phyloP scores from a whole-genome alignment of 257 asterid species.

The Solanum lycopersicoides region DNA sequence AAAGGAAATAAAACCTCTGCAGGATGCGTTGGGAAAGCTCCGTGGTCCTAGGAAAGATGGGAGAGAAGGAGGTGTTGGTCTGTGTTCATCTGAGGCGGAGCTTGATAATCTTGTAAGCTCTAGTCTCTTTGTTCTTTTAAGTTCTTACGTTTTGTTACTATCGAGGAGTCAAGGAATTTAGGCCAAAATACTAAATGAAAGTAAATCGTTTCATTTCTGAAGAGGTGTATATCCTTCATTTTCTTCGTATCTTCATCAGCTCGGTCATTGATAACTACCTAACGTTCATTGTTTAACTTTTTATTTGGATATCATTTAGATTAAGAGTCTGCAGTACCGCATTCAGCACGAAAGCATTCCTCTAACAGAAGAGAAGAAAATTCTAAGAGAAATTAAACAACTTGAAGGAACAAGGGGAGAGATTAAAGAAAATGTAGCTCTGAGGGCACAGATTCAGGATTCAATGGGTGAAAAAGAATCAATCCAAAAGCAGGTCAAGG shows the following conservation, averaged over 20 bases:
- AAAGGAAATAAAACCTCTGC: slow-evolving; percentile 75
- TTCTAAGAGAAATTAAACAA: slow-evolving; percentile 76
- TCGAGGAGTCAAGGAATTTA: too few species aligned
- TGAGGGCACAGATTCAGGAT: slow-evolving; percentile 66
- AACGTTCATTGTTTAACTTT: not conserved
- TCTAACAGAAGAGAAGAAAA: slow-evolving; percentile 81
- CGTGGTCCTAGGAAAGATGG: slow-evolving; percentile 32
- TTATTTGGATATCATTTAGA: slow-evolving; percentile 15
- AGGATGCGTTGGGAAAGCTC: slow-evolving; percentile 68
- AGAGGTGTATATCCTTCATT: not conserved
- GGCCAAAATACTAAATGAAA: too few species aligned
- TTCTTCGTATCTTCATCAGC: not conserved
- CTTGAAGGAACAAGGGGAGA: slow-evolving; percentile 68
- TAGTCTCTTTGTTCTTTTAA: not conserved
- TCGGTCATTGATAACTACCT: not conserved
- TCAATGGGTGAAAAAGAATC: slow-evolving; percentile 67
- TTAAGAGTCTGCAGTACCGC: slow-evolving; percentile 70
- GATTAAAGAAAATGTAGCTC: slow-evolving; percentile 60
- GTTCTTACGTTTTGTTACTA: not conserved
- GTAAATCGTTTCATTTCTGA: not conserved
- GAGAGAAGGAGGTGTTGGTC: slow-evolving; percentile 22
- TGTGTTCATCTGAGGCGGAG: slow-evolving; percentile 76
- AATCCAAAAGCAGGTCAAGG: slow-evolving; percentile 84
- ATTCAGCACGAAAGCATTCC: slow-evolving; percentile 92
- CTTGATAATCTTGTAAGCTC: slow-evolving; percentile 61